phyloP scores from a whole-genome alignment of 306 rosid genomes.

The Vicia villosa region DNA sequence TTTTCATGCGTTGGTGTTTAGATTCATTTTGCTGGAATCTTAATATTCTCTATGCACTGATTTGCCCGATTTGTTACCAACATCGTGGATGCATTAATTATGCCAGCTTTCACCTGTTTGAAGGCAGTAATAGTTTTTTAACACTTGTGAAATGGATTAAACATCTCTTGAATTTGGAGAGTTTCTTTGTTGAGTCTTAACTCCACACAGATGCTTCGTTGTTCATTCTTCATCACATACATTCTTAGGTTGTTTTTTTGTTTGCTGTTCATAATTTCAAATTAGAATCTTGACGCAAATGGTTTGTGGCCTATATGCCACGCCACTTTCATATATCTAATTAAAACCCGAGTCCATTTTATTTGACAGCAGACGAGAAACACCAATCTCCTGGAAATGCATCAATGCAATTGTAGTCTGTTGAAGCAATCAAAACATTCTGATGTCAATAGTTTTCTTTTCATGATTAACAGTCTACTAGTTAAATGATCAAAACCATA shows the following conservation, averaged over 20 bases:
- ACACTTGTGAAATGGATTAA: slow-evolving; percentile 9
- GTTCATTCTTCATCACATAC: slow-evolving; percentile 44
- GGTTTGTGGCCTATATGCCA: slow-evolving; percentile 38
- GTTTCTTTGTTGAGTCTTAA: slow-evolving; percentile 39
- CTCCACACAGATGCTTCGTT: slow-evolving; percentile 49
- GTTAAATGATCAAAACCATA: slow-evolving; percentile 42
- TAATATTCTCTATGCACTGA: background rate
- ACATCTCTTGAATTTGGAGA: slow-evolving; percentile 36
- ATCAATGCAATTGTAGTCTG: slow-evolving; percentile 67
- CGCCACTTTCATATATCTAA: slow-evolving; percentile 36
- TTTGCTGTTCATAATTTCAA: slow-evolving; percentile 34
- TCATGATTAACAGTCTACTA: slow-evolving; percentile 30
- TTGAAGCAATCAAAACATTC: slow-evolving; percentile 48
- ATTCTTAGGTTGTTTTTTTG: slow-evolving; percentile 37
- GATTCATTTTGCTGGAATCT: slow-evolving; percentile 22
- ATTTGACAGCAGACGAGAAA: slow-evolving; percentile 46
- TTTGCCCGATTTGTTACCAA: slow-evolving; percentile 5
- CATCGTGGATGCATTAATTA: slow-evolving; percentile 18
- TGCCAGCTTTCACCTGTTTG: background rate
- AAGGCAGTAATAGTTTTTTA: slow-evolving; percentile 1
- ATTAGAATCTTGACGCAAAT: slow-evolving; percentile 34
- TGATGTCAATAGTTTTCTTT: slow-evolving; percentile 43
- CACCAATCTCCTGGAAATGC: slow-evolving; percentile 41
- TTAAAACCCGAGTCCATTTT: slow-evolving; percentile 43
- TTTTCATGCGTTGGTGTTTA: slow-evolving; percentile 8